phyloP scores from a whole-genome alignment of 2,329 filamentous ascomycete genomes.

The Corynespora cassiicola region DNA sequence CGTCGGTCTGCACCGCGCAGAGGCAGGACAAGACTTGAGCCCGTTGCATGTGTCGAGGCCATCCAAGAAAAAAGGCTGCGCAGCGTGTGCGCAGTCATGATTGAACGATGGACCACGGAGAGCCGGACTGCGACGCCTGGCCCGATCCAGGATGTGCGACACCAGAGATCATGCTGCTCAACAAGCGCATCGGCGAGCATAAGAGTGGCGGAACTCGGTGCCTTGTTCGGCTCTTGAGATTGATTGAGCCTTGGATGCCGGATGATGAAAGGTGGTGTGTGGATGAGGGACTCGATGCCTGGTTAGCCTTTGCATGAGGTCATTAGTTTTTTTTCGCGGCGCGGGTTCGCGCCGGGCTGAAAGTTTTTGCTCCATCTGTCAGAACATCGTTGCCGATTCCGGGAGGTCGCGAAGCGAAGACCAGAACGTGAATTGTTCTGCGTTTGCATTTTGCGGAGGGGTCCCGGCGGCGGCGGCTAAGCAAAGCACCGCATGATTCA shows the following conservation, averaged over 20 bases:
- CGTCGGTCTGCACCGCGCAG: constrained; percentile 10
- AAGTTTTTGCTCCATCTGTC: constrained; percentile 9
- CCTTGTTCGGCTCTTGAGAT: constrained; percentile 13
- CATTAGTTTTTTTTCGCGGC: constrained; percentile 17
- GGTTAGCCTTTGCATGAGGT: constrained; percentile 26
- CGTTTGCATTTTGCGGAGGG: constrained; percentile 23
- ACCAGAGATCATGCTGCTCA: constrained; percentile 12
- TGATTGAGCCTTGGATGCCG: constrained; percentile 13
- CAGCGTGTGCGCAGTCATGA: constrained; percentile 4
- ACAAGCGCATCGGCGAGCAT: constrained; percentile 9
- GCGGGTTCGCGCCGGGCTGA: constrained; percentile 19
- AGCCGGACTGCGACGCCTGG: constrained; percentile 7
- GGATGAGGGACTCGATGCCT: constrained; percentile 14
- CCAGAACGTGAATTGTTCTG: constrained; percentile 11
- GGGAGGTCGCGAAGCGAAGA: constrained; percentile 21
- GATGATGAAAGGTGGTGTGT: constrained; percentile 16
- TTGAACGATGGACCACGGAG: constrained; percentile 1
- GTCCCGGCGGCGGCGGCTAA: constrained; percentile 26
- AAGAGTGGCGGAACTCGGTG: constrained; percentile 19
- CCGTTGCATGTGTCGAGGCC: constrained; percentile 4
- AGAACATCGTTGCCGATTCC: constrained; percentile 25
- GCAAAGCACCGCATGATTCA: constrained; percentile 30
- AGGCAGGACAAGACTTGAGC: constrained; percentile 2
- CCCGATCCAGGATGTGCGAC: constrained; percentile 17
- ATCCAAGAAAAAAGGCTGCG: constrained; percentile 3